phyloP scores from a whole-genome alignment of 1,139 yeast genomes.

The Citeromyces hawaiiensis region DNA sequence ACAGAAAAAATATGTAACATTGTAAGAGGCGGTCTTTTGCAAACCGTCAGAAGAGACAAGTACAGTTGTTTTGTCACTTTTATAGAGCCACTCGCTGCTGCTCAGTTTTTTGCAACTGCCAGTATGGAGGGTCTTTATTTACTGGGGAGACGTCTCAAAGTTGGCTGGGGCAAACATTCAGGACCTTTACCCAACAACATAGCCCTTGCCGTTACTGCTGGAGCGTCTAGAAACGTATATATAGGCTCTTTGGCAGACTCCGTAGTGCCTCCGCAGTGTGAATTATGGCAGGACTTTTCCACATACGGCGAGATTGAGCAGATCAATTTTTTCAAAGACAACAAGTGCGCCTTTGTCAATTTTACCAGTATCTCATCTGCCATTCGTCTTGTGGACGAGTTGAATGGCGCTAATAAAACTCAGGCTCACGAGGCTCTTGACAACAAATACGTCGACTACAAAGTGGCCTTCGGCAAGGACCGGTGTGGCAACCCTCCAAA shows the following conservation, averaged over 20 bases:
- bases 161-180: slow-evolving; percentile 95
- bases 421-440: slow-evolving; percentile 20
- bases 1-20: slow-evolving; percentile 90
- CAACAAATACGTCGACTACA: slow-evolving; percentile 28
- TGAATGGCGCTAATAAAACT: slow-evolving; percentile 26
- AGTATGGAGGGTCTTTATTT: slow-evolving; percentile 72
- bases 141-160: slow-evolving; percentile 68
- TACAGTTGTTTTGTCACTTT: slow-evolving; percentile 81
- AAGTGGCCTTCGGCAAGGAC: slow-evolving; percentile 84
- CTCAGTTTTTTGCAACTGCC: slow-evolving; percentile 83
- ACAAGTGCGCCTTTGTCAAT: slow-evolving; percentile 86
- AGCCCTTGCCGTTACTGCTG: slow-evolving; percentile 79
- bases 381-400: slow-evolving; percentile 67
- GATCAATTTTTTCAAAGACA: slow-evolving; percentile 72
- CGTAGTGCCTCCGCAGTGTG: slow-evolving; percentile 35
- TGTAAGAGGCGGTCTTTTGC: slow-evolving; percentile 85
- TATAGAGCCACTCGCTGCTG: slow-evolving; percentile 85
- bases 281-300: slow-evolving; percentile 60
- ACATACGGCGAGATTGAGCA: slow-evolving; percentile 91
- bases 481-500: slow-evolving; percentile 82
- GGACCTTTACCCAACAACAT: slow-evolving; percentile 80
- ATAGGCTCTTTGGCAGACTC: slow-evolving; percentile 31
- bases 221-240: slow-evolving; percentile 86
- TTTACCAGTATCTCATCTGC: slow-evolving; percentile 83
- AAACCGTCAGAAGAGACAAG: slow-evolving; percentile 37